Base-by-base conservation (phyloP, 495 filamentous ascomycete species). In the Cercophora sp. region DNA sequence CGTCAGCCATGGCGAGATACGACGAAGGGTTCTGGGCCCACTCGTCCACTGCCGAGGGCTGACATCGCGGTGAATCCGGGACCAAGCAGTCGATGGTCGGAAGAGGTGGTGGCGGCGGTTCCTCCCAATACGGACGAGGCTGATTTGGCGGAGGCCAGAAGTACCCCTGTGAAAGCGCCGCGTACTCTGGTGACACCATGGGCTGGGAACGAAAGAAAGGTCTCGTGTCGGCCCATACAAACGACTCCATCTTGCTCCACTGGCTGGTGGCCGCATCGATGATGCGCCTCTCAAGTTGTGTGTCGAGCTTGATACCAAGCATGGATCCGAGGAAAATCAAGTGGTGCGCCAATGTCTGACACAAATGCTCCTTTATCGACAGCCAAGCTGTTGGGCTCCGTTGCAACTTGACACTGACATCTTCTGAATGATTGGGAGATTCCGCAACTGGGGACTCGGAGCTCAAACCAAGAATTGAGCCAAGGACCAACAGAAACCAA, bases 321-420 rank as follows among this genome's bases (percentile, higher is more conserved):
- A 61, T 57, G 0, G 60, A 63, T 0, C 63, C 67, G 3, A 71
- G 44, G 26, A 57, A 70, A 6, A 69, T 58, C 22, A 70, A 42
- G 42, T 71, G 60, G 26, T 69, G 67, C 1, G 61, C 67, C 22
- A 71, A 55, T 53, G 64, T 71, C 51, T 68, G 67, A 34, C 63
- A 61, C 27, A 71, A 50, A 34, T 64, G 62, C 37, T 64, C 63
- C 51, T 65, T 62, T 54, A 63, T 71, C 26, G 61, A 53, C 22
- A 69, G 26, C 64, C 64, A 67, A 15, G 65, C 52, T 8, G 66
- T 69, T 27, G 66, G 66, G 43, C 61, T 69, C 18, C 59, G 51
- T 24, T 58, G 62, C 18, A 63, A 58, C 16, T 60, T 54, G 11
- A 35, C 20, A 26, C 22, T 32, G 31, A 54, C 19, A n/a, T 25